A percentile compares a stretch with the other conserved stretches of the same genome.
phyloP scores from a whole-genome alignment of 1,284 basidiomycete genomes.

The Moesziomyces sp. region DNA sequence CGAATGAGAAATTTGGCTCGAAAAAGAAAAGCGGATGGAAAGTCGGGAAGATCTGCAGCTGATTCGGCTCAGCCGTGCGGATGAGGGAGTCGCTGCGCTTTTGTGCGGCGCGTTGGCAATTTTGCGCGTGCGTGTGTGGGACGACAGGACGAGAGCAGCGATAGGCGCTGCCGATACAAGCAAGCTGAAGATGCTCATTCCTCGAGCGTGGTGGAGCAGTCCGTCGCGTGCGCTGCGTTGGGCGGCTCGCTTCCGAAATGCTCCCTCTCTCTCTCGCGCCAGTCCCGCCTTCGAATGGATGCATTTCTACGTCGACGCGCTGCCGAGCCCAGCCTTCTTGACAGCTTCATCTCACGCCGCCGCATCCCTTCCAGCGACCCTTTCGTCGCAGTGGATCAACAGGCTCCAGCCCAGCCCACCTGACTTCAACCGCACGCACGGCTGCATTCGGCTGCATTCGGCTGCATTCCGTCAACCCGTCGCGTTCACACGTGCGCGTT shows the following conservation, averaged over 20 bases:
- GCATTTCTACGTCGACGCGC: neutral
- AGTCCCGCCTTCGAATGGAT: conserved; percentile 3
- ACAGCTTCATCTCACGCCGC: conserved; percentile 3
- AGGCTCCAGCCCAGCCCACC: neutral
- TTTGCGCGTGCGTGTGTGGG: neutral
- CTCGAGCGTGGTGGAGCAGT: neutral
- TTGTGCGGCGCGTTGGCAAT: neutral
- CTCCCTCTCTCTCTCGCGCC: no score
- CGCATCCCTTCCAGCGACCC: neutral
- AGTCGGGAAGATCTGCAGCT: neutral
- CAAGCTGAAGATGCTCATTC: neutral
- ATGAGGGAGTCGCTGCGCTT: no score
- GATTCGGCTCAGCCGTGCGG: no score
- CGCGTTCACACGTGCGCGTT: neutral
- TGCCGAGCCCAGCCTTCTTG: conserved; percentile 7
- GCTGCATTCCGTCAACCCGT: neutral
- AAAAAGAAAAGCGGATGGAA: neutral
- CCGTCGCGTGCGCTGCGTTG: neutral
- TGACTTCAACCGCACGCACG: neutral
- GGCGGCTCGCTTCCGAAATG: conserved; percentile 13
- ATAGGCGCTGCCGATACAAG: neutral
- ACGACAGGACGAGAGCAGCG: neutral
- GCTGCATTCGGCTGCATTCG: neutral
- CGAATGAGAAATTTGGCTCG: neutral
- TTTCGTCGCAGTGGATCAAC: neutral